phyloP scores from a whole-genome alignment of 2,329 filamentous ascomycete genomes.

The Claviceps sp. region DNA sequence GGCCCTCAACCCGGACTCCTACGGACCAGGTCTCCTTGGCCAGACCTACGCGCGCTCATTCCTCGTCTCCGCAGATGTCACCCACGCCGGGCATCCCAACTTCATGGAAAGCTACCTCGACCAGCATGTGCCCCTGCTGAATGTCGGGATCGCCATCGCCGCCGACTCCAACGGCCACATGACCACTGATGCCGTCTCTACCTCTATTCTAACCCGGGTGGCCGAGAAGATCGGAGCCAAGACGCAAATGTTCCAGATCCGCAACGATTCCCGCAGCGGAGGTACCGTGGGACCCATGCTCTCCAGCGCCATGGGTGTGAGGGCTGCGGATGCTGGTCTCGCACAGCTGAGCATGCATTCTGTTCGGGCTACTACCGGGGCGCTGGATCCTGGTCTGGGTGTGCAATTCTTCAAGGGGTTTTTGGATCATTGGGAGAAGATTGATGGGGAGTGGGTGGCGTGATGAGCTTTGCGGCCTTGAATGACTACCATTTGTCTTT shows the following conservation, averaged over 20 bases:
- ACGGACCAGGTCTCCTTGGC: slow-evolving; percentile 50
- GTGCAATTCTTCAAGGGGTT: slow-evolving; percentile 84
- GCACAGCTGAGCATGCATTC: slow-evolving; percentile 91
- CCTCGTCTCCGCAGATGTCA: slow-evolving; percentile 84
- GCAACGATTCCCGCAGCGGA: slow-evolving; percentile 79
- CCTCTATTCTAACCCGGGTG: slow-evolving; percentile 64
- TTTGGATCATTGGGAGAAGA: slow-evolving; percentile 70
- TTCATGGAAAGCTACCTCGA: slow-evolving; percentile 74
- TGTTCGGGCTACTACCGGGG: slow-evolving; percentile 77
- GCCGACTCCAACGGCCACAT: slow-evolving; percentile 88
- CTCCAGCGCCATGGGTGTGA: slow-evolving; percentile 64
- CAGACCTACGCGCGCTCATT: slow-evolving; percentile 87
- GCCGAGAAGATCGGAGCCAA: slow-evolving; percentile 59
- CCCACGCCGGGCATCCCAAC: slow-evolving; percentile 89
- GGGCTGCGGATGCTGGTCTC: slow-evolving; percentile 77
- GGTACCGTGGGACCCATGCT: slow-evolving; percentile 94
- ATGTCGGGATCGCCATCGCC: slow-evolving; percentile 70
- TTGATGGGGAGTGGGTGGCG: slow-evolving; percentile 63
- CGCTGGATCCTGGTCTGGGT: slow-evolving; percentile 74
- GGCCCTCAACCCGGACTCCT: slow-evolving; percentile 39
- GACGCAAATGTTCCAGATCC: slow-evolving; percentile 84
- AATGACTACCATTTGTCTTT: not conserved
- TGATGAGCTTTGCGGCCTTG: not conserved
- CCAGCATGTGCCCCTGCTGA: slow-evolving; percentile 76
- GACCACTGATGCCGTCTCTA: slow-evolving; percentile 83